These are phyloP conservation scores for Suillus subluteus DNA, from an alignment of 768 basidiomycete genomes.

Conservation along the genomic window DNA sequence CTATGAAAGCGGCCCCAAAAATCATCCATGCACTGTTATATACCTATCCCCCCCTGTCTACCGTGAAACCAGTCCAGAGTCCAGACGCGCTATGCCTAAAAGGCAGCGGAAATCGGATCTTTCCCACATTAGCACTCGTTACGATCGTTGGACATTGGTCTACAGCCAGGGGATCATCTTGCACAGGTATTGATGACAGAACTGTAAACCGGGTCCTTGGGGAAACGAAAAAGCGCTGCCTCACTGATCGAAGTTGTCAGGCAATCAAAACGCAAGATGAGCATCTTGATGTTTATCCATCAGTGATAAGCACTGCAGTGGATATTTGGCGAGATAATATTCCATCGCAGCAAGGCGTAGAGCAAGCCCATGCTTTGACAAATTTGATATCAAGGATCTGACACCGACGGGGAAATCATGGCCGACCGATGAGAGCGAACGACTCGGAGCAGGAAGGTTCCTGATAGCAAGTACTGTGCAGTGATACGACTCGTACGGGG, in stretches of 20 bases:
- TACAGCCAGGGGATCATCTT: background rate
- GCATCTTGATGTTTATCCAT: background rate
- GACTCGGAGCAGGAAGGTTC: background rate
- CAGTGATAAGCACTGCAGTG: background rate
- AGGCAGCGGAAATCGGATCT: too few species aligned
- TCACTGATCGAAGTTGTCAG: background rate
- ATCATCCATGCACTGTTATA: slow-evolving; percentile 2
- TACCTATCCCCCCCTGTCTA: background rate
- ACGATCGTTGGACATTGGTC: background rate
- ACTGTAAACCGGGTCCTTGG: background rate
- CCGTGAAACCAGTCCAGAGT: background rate
- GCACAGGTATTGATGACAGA: background rate
- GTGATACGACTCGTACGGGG: background rate
- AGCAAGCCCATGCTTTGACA: background rate
- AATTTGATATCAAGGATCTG: background rate
- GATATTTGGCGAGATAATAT: background rate
- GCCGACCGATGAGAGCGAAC: background rate
- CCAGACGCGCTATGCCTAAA: background rate
- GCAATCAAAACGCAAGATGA: background rate
- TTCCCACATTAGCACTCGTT: background rate
- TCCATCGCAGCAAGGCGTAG: background rate
- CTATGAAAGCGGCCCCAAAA: background rate
- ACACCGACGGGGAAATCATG: background rate
- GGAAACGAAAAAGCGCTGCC: background rate
- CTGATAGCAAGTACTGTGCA: slow-evolving; percentile 3